These are phyloP conservation scores for Mortierella sp. DNA, from an alignment of 371 early-diverging fungal species.

Conservation along the genomic window DNA sequence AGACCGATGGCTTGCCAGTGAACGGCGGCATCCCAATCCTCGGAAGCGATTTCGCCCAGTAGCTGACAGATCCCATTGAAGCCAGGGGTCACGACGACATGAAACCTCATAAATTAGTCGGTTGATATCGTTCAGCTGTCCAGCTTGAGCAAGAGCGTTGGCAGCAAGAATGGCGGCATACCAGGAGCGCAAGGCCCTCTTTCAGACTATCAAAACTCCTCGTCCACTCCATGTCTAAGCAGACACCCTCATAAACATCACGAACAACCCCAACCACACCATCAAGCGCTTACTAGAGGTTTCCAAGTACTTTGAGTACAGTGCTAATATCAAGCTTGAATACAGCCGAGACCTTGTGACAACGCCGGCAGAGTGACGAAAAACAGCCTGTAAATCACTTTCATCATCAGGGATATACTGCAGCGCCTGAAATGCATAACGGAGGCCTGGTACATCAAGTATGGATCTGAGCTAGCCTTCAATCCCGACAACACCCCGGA, in stretches of 20 bases:
- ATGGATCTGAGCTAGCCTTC: background rate
- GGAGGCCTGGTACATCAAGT: conserved; percentile 10
- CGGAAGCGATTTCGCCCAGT: background rate
- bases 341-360: background rate
- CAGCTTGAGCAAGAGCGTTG: background rate
- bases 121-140: background rate
- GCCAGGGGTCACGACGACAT: background rate
- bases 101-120: background rate
- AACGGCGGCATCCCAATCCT: background rate
- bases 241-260: too few species aligned
- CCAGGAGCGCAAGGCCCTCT: background rate
- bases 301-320: background rate
- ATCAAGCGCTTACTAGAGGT: background rate
- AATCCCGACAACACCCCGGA: background rate
- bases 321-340: conserved; percentile 1
- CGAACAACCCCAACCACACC: background rate
- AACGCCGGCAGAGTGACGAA: background rate
- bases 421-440: conserved; percentile 16
- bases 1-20: background rate
- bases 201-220: background rate
- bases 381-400: background rate
- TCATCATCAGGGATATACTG: background rate
- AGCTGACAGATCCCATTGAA: background rate
- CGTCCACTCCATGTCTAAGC: conserved; percentile 1
- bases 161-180: conserved; percentile 1